These are phyloP conservation scores for Rosa hybrid DNA, from an alignment of 331 rosid genomes.

Conservation along the genomic window DNA sequence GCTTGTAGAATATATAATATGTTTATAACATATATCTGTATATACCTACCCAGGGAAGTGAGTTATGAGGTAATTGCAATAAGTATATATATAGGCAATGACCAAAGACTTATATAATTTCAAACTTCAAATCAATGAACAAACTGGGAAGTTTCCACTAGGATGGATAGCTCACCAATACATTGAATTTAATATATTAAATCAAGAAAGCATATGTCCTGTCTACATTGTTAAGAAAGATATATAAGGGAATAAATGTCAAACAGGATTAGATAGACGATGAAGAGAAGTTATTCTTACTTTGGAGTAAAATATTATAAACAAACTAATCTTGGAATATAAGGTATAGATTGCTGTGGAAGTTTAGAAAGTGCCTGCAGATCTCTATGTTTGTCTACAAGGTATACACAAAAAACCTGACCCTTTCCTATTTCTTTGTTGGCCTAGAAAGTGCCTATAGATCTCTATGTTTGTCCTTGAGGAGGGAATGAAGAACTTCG, in stretches of 20 bases:
- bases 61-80: not conserved
- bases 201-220: constrained; percentile 1
- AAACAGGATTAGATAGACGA: not conserved
- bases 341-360: not conserved
- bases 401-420: not conserved
- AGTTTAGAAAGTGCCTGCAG: not conserved
- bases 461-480: not conserved
- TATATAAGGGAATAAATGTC: not conserved
- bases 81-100: not conserved
- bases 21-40: not conserved
- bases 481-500: not conserved
- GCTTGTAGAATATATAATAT: not conserved
- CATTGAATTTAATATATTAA: not conserved
- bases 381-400: not conserved
- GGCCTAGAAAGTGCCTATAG: not conserved
- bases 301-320: not conserved
- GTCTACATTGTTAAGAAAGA: not conserved
- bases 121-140: not conserved
- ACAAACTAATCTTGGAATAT: not conserved
- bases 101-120: constrained; percentile 13
- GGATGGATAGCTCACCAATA: not conserved
- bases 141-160: not conserved
- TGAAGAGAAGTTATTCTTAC: constrained; percentile 16
- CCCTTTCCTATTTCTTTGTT: not conserved
- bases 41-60: not conserved